These are phyloP conservation scores for Eimeria acervulina DNA, from an alignment of 169 alveolate genomes.

Conservation along the genomic window DNA sequence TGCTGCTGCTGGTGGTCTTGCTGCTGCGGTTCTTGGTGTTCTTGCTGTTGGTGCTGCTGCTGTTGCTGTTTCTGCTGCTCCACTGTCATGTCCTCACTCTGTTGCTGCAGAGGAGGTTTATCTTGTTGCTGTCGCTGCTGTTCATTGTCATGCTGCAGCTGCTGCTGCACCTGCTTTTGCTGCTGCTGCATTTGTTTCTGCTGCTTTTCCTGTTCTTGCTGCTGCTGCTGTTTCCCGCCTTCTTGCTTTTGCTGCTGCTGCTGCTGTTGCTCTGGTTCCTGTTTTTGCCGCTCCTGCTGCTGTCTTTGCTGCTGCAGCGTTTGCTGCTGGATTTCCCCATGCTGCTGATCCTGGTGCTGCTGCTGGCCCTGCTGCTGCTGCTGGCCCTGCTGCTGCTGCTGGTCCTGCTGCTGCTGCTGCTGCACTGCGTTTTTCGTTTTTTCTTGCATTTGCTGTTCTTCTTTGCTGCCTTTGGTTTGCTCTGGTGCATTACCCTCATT, in stretches of 20 bases:
- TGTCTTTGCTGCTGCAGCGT: not conserved
- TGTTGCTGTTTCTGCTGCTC: too few relatives aligned
- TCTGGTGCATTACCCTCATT: too few relatives aligned
- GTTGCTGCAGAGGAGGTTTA: not conserved
- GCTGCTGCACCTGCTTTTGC: too few relatives aligned
- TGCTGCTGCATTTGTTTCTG: too few relatives aligned
- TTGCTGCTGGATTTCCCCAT: not conserved
- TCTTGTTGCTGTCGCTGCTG: not conserved
- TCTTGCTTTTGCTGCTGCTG: not conserved
- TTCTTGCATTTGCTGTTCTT: too few relatives aligned
- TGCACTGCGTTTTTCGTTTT: too few relatives aligned
- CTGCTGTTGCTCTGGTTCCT: not conserved
- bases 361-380: conserved; percentile 21
- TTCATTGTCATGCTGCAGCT: too few relatives aligned
- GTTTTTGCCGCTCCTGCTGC: not conserved
- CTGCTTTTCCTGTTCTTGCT: not conserved
- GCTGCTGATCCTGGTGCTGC: not conserved
- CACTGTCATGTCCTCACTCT: too few relatives aligned
- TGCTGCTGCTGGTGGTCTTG: too few relatives aligned
- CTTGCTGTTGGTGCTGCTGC: too few relatives aligned
- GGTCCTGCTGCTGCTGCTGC: conserved; percentile 3
- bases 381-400: not conserved
- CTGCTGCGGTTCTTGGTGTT: too few relatives aligned
- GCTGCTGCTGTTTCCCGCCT: not conserved
- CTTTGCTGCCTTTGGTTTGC: too few relatives aligned